Conservation (phyloP, 2,329 filamentous ascomycete genomes). For the Pestalotiopsis sp. region DNA sequence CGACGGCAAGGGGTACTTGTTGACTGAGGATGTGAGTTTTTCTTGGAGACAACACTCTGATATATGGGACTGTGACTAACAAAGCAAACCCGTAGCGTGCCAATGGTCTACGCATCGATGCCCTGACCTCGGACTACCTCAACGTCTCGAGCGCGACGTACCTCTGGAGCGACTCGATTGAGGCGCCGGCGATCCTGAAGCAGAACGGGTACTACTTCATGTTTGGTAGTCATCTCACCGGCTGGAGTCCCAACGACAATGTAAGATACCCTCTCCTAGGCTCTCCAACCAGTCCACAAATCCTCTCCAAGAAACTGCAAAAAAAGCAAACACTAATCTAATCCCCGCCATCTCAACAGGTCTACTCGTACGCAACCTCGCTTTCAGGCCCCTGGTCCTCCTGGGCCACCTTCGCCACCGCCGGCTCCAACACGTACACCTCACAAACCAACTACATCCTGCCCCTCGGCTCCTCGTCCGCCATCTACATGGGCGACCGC, state of each 20-base stretch:
- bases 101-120: constrained; percentile 58
- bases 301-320: not conserved
- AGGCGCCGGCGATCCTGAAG: constrained; percentile 65
- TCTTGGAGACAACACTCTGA: not conserved
- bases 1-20: constrained; percentile 58
- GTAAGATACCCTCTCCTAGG: constrained; percentile 26
- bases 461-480: constrained; percentile 32
- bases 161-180: constrained; percentile 54
- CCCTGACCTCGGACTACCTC: constrained; percentile 57
- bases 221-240: constrained; percentile 59
- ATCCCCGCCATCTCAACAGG: constrained; percentile 18
- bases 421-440: constrained; percentile 55
- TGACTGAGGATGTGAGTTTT: constrained; percentile 59
- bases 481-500: constrained; percentile 67
- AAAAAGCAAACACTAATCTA: not conserved
- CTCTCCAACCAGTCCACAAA: not conserved
- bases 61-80: not conserved
- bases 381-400: constrained; percentile 60
- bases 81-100: constrained; percentile 38
- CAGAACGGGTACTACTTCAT: constrained; percentile 62
- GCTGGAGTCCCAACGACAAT: constrained; percentile 66
- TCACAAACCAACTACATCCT: constrained; percentile 64
- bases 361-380: constrained; percentile 58
- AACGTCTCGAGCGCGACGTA: constrained; percentile 49
- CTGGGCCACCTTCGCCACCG: constrained; percentile 59